phyloP scores from a whole-genome alignment of 2,329 filamentous ascomycete species.

The Epicoccum sorghinum region DNA sequence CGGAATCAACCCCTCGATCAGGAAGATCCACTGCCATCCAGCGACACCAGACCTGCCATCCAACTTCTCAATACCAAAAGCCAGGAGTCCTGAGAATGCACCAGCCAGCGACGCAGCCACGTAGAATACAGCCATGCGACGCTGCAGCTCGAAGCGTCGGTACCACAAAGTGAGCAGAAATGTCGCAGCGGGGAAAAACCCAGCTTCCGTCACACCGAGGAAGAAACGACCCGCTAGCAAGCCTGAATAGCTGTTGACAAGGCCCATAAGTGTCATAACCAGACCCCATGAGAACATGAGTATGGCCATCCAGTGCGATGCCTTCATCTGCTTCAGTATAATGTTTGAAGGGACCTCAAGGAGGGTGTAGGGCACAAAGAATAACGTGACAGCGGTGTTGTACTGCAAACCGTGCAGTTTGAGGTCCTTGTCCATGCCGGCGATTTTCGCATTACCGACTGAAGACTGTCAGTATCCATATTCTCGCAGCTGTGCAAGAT shows the following conservation, averaged over 20 bases:
- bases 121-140: conserved; percentile 46
- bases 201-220: conserved; percentile 54
- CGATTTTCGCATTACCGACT: conserved; percentile 52
- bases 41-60: conserved; percentile 33
- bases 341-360: conserved; percentile 49
- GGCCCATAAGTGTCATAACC: conserved; percentile 51
- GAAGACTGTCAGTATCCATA: conserved; percentile 9
- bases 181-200: conserved; percentile 69
- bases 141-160: conserved; percentile 42
- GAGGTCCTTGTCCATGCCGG: conserved; percentile 48
- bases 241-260: conserved; percentile 55
- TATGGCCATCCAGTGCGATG: conserved; percentile 49
- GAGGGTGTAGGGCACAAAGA: conserved; percentile 50
- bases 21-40: conserved; percentile 46
- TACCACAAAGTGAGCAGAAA: conserved; percentile 47
- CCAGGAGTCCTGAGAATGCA: conserved; percentile 45
- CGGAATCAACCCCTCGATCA: conserved; percentile 40
- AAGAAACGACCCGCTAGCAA: conserved; percentile 57
- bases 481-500: neutral
- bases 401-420: conserved; percentile 47
- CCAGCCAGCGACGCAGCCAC: conserved; percentile 41
- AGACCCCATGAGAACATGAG: conserved; percentile 50
- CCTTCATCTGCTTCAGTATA: conserved; percentile 51
- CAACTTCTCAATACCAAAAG: conserved; percentile 42
- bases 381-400: conserved; percentile 49